Evolutionary conservation across 1,284 basidiomycete species (phyloP).

Genomic region (Sphagnurus paluster): DNA sequence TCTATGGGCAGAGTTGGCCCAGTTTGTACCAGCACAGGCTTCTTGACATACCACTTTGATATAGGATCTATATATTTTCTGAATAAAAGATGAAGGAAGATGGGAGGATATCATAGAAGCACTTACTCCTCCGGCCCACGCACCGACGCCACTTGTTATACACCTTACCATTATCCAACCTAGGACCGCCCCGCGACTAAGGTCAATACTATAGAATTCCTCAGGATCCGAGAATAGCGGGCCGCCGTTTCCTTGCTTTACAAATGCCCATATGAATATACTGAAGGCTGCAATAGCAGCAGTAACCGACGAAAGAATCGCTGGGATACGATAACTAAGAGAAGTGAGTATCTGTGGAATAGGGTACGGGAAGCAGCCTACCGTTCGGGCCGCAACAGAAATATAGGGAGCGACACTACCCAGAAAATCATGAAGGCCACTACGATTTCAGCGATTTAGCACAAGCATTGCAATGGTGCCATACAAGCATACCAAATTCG

Average conservation of each 20-base stretch:
- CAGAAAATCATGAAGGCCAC: conserved; percentile 20
- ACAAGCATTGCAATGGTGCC: neutral
- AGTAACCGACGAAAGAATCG: conserved; percentile 26
- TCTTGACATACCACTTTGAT: conserved; percentile 33
- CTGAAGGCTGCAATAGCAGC: conserved; percentile 30
- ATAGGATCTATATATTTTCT: conserved; percentile 17
- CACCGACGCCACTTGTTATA: conserved; percentile 31
- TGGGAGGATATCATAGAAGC: neutral
- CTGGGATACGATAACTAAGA: conserved; percentile 29
- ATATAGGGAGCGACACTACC: conserved; percentile 18
- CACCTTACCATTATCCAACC: conserved; percentile 34
- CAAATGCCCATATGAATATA: conserved; percentile 35
- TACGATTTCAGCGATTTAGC: neutral
- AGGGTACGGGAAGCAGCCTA: conserved; percentile 3
- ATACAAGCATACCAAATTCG: conserved; percentile 26
- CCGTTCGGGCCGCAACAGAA: conserved; percentile 20
- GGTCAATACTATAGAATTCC: conserved; percentile 25
- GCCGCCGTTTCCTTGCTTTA: conserved; percentile 32
- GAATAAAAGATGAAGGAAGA: neutral
- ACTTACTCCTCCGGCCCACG: conserved; percentile 33
- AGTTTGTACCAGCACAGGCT: neutral
- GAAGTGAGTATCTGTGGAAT: neutral
- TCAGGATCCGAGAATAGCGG: conserved; percentile 31
- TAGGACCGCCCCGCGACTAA: conserved; percentile 23
- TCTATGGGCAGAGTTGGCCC: conserved; percentile 19